Percentiles rank a stretch among this genome's conserved stretches.
Evolutionary conservation across 2,329 filamentous ascomycete species (phyloP).

Genomic region (Ascomycota sp.): DNA sequence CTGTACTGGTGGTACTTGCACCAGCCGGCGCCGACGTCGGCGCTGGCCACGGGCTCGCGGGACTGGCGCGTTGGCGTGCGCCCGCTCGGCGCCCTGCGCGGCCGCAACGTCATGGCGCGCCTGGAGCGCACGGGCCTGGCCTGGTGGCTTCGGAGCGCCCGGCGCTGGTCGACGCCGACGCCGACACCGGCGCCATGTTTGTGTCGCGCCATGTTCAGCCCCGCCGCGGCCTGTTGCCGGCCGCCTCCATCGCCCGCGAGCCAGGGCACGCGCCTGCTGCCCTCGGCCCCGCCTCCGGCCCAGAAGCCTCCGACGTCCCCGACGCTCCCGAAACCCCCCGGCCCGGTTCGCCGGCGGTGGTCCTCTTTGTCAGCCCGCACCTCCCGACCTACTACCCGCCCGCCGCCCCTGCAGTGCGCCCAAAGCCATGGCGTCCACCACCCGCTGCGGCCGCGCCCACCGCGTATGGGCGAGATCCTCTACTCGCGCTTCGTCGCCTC

Average conservation of each 20-base stretch:
- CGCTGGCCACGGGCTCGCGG: background rate
- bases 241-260: too few species aligned
- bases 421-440: slow-evolving; percentile 65
- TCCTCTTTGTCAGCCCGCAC: slow-evolving; percentile 72
- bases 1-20: slow-evolving; percentile 98
- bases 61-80: slow-evolving; percentile 78
- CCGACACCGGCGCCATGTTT: too few species aligned
- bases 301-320: background rate
- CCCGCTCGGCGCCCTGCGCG: slow-evolving; percentile 71
- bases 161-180: slow-evolving; percentile 77
- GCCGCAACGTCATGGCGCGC: slow-evolving; percentile 67
- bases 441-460: slow-evolving; percentile 71
- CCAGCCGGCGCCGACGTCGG: slow-evolving; percentile 32
- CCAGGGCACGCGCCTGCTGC: too few species aligned
- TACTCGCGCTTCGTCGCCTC: slow-evolving; percentile 77
- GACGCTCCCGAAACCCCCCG: slow-evolving; percentile 5
- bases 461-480: slow-evolving; percentile 75
- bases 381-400: slow-evolving; percentile 84
- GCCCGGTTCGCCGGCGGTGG: slow-evolving; percentile 27
- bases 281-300: too few species aligned
- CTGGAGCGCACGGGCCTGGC: slow-evolving; percentile 86
- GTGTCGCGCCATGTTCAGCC: too few species aligned
- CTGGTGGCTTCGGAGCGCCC: slow-evolving; percentile 44
- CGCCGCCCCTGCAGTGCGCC: slow-evolving; percentile 58
- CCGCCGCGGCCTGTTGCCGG: too few species aligned